A percentile compares a stretch with the other conserved stretches of the same genome.
These are phyloP conservation scores for Pulveroboletus frians DNA, from an alignment of 768 basidiomycete genomes.

Conservation along the genomic window DNA sequence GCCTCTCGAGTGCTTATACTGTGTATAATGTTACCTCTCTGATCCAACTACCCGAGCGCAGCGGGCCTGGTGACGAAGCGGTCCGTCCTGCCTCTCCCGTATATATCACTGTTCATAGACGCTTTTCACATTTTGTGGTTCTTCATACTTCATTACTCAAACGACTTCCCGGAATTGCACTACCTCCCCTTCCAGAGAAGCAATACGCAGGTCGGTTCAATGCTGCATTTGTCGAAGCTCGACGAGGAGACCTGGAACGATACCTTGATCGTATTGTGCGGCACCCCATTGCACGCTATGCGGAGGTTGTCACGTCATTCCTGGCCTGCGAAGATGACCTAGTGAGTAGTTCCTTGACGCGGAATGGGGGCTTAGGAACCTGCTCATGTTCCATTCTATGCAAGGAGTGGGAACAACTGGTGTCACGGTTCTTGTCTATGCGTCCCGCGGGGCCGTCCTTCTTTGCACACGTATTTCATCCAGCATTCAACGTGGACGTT, in stretches of 20 bases:
- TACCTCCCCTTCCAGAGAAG: slow-evolving; percentile 83
- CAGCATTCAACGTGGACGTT: slow-evolving; percentile 74
- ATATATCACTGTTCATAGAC: slow-evolving; percentile 69
- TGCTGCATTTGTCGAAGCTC: slow-evolving; percentile 75
- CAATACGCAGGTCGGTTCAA: slow-evolving; percentile 79
- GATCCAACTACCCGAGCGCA: slow-evolving; percentile 13
- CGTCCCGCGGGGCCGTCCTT: slow-evolving; percentile 71
- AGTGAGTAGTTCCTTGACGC: slow-evolving; percentile 41
- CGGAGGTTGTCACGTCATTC: slow-evolving; percentile 77
- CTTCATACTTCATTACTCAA: slow-evolving; percentile 67
- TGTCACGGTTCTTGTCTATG: slow-evolving; percentile 55
- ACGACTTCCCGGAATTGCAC: slow-evolving; percentile 67
- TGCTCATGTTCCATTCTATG: background rate
- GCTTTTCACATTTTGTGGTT: slow-evolving; percentile 81
- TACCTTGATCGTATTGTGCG: slow-evolving; percentile 66
- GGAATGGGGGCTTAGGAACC: background rate
- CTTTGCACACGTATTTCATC: slow-evolving; percentile 77
- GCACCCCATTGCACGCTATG: slow-evolving; percentile 73
- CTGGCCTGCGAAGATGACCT: slow-evolving; percentile 68
- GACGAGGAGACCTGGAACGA: slow-evolving; percentile 74
- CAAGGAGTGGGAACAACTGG: slow-evolving; percentile 68
- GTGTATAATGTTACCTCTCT: slow-evolving; percentile 69
- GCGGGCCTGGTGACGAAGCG: slow-evolving; percentile 17
- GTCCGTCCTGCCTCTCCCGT: slow-evolving; percentile 35
- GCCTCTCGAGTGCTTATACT: slow-evolving; percentile 67